Percentiles rank a stretch among this genome's conserved stretches.
phyloP scores from a whole-genome alignment of 1,139 yeast genomes.

The Wickerhamomyces sp. region DNA sequence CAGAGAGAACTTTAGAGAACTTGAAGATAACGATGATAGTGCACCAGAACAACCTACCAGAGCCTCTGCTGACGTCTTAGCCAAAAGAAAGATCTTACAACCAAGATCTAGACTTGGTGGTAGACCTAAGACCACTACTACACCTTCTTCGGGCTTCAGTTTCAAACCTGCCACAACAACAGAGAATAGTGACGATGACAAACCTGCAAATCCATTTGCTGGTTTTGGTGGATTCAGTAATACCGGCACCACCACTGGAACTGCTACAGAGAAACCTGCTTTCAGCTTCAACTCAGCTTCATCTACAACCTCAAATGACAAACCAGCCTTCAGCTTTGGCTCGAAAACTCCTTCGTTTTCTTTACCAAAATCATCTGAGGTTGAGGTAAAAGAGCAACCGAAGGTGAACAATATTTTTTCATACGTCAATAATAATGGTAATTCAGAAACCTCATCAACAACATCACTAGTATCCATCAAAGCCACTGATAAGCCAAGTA shows the following conservation, averaged over 20 bases:
- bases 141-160: conserved; percentile 8
- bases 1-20: conserved; percentile 35
- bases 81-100: conserved; percentile 62
- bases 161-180: conserved; percentile 2
- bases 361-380: conserved; percentile 4
- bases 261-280: background rate
- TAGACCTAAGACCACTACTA: conserved; percentile 4
- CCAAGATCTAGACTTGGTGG: conserved; percentile 39
- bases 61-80: conserved; percentile 63
- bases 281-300: background rate
- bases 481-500: conserved; percentile 26
- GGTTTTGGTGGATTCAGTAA: conserved; percentile 13
- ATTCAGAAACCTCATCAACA: background rate
- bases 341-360: conserved; percentile 5
- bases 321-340: conserved; percentile 19
- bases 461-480: conserved; percentile 12
- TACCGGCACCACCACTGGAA: conserved; percentile 1
- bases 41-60: conserved; percentile 30
- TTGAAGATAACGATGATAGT: conserved; percentile 34
- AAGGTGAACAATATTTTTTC: conserved; percentile 4
- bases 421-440: conserved; percentile 4
- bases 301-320: conserved; percentile 5
- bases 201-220: conserved; percentile 16
- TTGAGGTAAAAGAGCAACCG: conserved; percentile 2
- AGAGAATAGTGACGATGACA: conserved; percentile 6